Base-by-base conservation (phyloP, 2,329 filamentous ascomycete species). In the Fusarium sp. region DNA sequence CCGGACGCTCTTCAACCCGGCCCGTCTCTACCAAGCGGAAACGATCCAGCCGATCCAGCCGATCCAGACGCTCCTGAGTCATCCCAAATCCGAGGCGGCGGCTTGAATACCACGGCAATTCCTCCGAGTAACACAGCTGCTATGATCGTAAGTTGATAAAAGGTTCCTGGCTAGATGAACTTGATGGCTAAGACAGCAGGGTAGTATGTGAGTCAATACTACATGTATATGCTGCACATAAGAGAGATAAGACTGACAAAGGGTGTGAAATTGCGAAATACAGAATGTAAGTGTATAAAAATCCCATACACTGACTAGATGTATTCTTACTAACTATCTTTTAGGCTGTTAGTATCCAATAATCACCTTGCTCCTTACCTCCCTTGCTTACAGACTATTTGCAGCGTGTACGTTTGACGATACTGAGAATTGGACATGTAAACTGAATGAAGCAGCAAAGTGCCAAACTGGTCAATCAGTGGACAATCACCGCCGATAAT, bases 291-390 rank as follows among this genome's bases (percentile, higher is more conserved):
- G 35, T 41, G 13, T 41, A 2, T 20, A 5, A 6, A 0, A 37
- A 17, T 11, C 7, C 11, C 6, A 9, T 10, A 13, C 2, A 26
- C 6, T 8, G 2, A 33, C 18, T 2, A 11, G n/a, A 1, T 15
- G 7, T 20, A 2, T 30, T 27, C 1, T 7, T 20, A 17, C 33
- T 41, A 53, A 53, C 35, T 15, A 12, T 11, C 15, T 20, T 41
- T n/a, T 5, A 53, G 49, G 23, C 10, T 53, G 49, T 53, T 41
- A 53, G 49, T 53, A 26, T 5, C 12, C 20, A 10, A 30, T 41
- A 17, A n/a, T 7, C 7, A 5, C 13, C 12, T 17, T 20, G 2
- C 18, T 15, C 8, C 18, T 41, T 41, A 10, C 18, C 14, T 18
- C 8, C 13, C 8, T 13, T 41, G 12, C 49, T 53, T 30, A 53